Evolutionary conservation across 352 stramenopile species (phyloP).

Genomic region (Elongisporangium anandrum): DNA sequence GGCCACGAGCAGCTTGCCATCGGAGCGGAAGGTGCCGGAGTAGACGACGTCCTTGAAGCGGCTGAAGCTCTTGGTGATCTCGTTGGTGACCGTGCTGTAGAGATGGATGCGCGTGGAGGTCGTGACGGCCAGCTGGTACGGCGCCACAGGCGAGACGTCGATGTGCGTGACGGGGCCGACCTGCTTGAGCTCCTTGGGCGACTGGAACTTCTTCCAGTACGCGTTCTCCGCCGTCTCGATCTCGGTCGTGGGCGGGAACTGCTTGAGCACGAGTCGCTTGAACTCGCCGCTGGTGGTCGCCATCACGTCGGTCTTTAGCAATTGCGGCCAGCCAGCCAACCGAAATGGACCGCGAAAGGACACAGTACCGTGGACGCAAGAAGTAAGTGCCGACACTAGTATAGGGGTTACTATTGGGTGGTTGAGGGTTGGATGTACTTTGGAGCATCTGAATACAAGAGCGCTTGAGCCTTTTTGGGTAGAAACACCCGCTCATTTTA

Average conservation of each 20-base stretch:
- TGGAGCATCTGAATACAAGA: not conserved
- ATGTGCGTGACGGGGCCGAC: constrained; percentile 82
- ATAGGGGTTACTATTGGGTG: not conserved
- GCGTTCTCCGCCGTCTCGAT: constrained; percentile 72
- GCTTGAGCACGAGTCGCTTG: constrained; percentile 84
- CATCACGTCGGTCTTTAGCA: constrained; percentile 19
- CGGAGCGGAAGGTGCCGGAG: constrained; percentile 79
- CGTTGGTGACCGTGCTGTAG: constrained; percentile 77
- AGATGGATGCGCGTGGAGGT: constrained; percentile 85
- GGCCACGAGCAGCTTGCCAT: constrained; percentile 86
- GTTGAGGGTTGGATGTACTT: not conserved
- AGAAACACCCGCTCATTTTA: not conserved
- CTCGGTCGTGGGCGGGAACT: constrained; percentile 78
- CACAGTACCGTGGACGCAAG: not conserved
- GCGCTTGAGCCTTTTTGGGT: not conserved
- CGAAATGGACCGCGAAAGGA: not conserved
- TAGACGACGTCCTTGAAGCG: constrained; percentile 87
- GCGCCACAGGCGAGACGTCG: constrained; percentile 71
- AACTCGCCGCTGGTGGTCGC: constrained; percentile 69
- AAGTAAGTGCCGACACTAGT: not conserved
- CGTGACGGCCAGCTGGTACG: constrained; percentile 83
- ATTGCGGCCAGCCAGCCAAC: not conserved
- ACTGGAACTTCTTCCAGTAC: constrained; percentile 89
- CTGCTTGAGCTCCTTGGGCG: constrained; percentile 79
- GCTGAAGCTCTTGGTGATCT: constrained; percentile 87